Evolutionary conservation across 1,284 basidiomycete genomes (phyloP).

Genomic region (Malassezia furfur): DNA sequence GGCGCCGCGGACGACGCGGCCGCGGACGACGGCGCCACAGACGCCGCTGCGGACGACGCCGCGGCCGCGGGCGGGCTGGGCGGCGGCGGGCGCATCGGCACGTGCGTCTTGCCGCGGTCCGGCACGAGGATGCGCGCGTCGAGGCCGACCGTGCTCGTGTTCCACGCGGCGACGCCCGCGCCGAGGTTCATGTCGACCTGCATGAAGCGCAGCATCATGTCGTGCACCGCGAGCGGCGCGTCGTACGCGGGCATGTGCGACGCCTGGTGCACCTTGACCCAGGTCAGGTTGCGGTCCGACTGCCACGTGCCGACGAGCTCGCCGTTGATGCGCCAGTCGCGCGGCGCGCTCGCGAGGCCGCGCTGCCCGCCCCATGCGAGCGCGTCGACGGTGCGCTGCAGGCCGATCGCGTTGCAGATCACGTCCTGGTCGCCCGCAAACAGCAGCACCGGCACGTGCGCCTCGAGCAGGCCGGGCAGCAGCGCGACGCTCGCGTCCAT

Average conservation of each 20-base stretch:
- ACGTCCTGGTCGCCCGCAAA: slow-evolving; percentile 93
- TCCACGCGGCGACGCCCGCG: slow-evolving; percentile 61
- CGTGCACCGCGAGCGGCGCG: slow-evolving; percentile 75
- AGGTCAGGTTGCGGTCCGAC: slow-evolving; percentile 77
- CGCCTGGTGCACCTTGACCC: slow-evolving; percentile 68
- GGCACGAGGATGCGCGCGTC: slow-evolving; percentile 51
- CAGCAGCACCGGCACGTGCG: slow-evolving; percentile 67
- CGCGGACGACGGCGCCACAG: neutral
- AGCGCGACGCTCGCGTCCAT: slow-evolving; percentile 63
- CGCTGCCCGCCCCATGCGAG: slow-evolving; percentile 74
- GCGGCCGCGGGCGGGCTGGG: neutral
- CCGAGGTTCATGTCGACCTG: slow-evolving; percentile 68
- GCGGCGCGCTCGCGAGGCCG: slow-evolving; percentile 52
- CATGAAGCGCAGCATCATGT: slow-evolving; percentile 67
- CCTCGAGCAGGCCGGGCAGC: slow-evolving; percentile 67
- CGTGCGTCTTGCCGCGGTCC: slow-evolving; percentile 26
- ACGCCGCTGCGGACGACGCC: neutral
- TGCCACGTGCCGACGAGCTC: slow-evolving; percentile 81
- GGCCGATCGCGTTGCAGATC: slow-evolving; percentile 83
- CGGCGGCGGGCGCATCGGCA: slow-evolving; percentile 8
- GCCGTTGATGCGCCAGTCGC: slow-evolving; percentile 66
- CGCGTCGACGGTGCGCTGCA: slow-evolving; percentile 71
- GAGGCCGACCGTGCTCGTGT: slow-evolving; percentile 64
- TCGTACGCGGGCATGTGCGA: slow-evolving; percentile 67
- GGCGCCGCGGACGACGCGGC: neutral